Conservation (phyloP, 768 basidiomycete genomes). For the Russula lepida region DNA sequence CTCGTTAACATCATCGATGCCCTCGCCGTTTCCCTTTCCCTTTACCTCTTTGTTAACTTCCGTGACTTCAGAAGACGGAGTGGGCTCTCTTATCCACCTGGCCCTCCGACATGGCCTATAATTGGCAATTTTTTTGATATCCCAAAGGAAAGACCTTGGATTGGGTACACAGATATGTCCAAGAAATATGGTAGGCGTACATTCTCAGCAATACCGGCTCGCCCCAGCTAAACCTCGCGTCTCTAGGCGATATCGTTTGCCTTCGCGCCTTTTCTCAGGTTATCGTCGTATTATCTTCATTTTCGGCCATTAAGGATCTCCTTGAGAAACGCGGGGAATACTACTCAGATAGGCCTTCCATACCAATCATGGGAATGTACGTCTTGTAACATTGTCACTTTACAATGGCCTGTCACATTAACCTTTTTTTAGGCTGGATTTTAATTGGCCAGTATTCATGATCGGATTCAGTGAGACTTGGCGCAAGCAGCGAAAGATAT, state of each 20-base stretch:
- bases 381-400: background rate
- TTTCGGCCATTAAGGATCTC: conserved; percentile 3
- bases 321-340: conserved; percentile 9
- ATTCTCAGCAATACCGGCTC: no score
- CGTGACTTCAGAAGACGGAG: background rate
- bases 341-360: background rate
- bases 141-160: background rate
- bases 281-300: background rate
- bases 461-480: background rate
- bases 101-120: background rate
- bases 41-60: background rate
- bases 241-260: conserved; percentile 5
- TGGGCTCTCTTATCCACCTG: background rate
- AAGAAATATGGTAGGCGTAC: conserved; percentile 1
- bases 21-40: background rate
- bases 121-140: conserved; percentile 9
- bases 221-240: background rate
- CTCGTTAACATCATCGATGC: background rate
- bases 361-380: background rate
- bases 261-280: background rate
- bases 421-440: background rate
- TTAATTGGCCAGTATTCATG: background rate
- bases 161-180: background rate
- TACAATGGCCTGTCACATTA: no score
- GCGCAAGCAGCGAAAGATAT: background rate